Percentiles rank a stretch among this genome's conserved stretches.
These are phyloP conservation scores for Tulasnella sp. DNA, from an alignment of 768 basidiomycete genomes.

Conservation along the genomic window DNA sequence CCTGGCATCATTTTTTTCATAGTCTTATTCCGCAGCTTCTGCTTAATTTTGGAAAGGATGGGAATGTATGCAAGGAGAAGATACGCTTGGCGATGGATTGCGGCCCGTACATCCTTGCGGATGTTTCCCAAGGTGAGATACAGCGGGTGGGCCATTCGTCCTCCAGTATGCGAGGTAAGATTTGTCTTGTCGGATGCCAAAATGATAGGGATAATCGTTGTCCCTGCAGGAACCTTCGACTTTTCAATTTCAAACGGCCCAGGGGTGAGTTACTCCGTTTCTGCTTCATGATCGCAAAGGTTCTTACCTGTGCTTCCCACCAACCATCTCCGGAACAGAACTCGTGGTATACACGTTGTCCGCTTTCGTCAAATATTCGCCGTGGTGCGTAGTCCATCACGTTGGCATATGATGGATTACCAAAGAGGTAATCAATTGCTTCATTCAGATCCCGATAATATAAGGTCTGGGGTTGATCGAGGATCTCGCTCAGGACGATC, in stretches of 20 bases:
- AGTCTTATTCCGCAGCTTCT: background rate
- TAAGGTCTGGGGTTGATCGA: background rate
- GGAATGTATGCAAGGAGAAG: background rate
- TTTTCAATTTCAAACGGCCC: background rate
- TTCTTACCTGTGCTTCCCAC: background rate
- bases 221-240: background rate
- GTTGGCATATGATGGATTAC: background rate
- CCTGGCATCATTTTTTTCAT: background rate
- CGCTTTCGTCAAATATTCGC: background rate
- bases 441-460: constrained; percentile 6
- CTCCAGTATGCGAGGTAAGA: constrained; percentile 21
- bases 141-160: constrained; percentile 11
- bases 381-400: background rate
- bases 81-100: background rate
- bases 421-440: constrained; percentile 2
- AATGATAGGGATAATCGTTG: constrained; percentile 22
- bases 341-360: background rate
- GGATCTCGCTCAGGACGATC: background rate
- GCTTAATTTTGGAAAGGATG: background rate
- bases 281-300: background rate
- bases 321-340: background rate
- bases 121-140: constrained; percentile 26
- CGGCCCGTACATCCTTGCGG: background rate
- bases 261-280: background rate
- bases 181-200: constrained; percentile 27